Conservation (phyloP, 2,329 filamentous ascomycete species). For the Arachnopeziza araneosa region DNA sequence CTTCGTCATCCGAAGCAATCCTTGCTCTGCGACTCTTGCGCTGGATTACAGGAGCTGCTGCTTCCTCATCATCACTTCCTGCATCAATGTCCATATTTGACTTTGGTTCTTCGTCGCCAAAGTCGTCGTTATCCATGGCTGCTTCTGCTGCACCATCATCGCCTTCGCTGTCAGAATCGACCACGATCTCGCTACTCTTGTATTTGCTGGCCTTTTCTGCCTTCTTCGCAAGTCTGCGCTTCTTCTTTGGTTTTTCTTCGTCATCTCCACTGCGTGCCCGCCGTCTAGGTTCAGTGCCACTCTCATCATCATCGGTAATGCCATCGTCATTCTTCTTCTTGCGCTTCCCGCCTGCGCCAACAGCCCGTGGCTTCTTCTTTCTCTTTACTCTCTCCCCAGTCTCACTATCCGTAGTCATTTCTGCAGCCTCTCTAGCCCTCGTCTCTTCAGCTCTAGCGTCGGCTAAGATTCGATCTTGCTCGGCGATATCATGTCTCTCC, state of each 20-base stretch:
- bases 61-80: constrained; percentile 23
- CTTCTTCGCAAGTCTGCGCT: constrained; percentile 30
- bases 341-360: constrained; percentile 37
- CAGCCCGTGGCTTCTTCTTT: constrained; percentile 56
- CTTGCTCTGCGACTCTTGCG: constrained; percentile 23
- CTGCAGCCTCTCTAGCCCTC: constrained; percentile 61
- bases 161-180: constrained; percentile 30
- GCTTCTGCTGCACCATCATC: constrained; percentile 28
- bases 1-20: constrained; percentile 29
- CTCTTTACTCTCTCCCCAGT: constrained; percentile 76
- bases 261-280: constrained; percentile 27
- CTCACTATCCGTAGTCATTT: constrained; percentile 75
- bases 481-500: constrained; percentile 75
- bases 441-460: constrained; percentile 69
- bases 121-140: constrained; percentile 23
- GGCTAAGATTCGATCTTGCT: constrained; percentile 67
- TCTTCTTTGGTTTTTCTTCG: constrained; percentile 33
- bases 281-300: constrained; percentile 23
- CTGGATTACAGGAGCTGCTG: constrained; percentile 18
- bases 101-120: constrained; percentile 11
- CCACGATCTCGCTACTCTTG: constrained; percentile 32
- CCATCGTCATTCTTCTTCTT: constrained; percentile 35
- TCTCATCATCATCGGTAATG: constrained; percentile 29
- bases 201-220: constrained; percentile 28
- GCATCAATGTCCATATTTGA: constrained; percentile 19